Percentiles rank a stretch among this genome's conserved stretches.
phyloP scores from a whole-genome alignment of 78 protist genomes.

The Cavenderia fasciculata region DNA sequence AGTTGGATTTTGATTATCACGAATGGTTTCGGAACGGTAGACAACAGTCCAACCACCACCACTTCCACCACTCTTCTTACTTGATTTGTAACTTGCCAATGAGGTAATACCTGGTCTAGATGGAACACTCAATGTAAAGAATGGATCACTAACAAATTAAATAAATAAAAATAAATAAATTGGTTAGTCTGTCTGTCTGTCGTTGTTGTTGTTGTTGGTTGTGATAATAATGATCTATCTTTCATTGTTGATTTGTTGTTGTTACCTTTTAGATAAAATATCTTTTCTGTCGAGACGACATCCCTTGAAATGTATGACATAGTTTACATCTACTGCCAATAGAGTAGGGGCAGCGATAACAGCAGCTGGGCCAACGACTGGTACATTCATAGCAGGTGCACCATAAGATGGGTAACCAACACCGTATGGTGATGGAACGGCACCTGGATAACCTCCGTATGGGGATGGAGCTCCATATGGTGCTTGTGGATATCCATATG shows the following conservation, averaged over 20 bases:
- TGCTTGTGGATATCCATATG: not conserved
- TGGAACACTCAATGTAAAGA: constrained; percentile 62
- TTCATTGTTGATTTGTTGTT: too few relatives aligned
- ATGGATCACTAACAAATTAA: too few relatives aligned
- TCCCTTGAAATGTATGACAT: constrained; percentile 44
- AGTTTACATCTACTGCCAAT: constrained; percentile 13
- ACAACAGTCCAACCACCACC: constrained; percentile 42
- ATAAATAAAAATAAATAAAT: too few relatives aligned
- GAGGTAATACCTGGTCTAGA: too few relatives aligned
- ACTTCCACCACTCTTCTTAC: constrained; percentile 41
- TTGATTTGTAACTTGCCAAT: not conserved
- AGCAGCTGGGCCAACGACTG: constrained; percentile 5
- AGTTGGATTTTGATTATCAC: constrained; percentile 56
- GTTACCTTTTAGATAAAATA: constrained; percentile 54
- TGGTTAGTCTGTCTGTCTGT: too few relatives aligned
- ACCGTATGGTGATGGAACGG: not conserved
- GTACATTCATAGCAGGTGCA: not conserved
- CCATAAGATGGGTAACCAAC: constrained; percentile 9
- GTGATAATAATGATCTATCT: too few relatives aligned
- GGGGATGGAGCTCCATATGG: not conserved
- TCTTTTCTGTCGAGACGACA: constrained; percentile 51
- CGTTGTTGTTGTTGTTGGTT: too few relatives aligned
- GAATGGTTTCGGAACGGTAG: constrained; percentile 55
- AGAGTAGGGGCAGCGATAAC: not conserved
- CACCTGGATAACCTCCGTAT: constrained; percentile 4